Base-by-base conservation (phyloP, 2,329 filamentous ascomycete species). In the Talaromyces sp. region DNA sequence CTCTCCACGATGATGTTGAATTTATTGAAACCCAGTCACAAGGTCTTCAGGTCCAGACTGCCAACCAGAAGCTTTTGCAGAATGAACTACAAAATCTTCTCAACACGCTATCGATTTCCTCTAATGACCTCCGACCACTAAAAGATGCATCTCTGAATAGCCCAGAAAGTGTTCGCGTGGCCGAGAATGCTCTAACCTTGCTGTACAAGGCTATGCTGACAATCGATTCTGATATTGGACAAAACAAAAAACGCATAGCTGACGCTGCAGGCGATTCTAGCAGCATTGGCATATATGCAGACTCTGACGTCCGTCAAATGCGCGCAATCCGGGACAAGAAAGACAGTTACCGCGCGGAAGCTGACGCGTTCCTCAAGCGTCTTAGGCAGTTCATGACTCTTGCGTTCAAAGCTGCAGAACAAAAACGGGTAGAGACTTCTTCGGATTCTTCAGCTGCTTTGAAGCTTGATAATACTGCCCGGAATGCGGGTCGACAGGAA, bases 11-110 rank as follows among this genome's bases (percentile, higher is more conserved):
- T 55, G 94, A 99, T 68, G 95, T 99, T 67, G 88, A 92, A 3
- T 97, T 95, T 72, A 97, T 99, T 65, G 94, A 99, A 77, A 92
- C 94, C 1, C 94, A 99, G 75, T 92, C 91, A 7, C 93, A 99
- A 76, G 94, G 94, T 79, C 80, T 99, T 53, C 94, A 99, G 70
- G 93, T 99, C 7, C 94, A 97, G 75, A 93, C 93, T 21, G 91
- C 94, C 46, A 99, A 99, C 68, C 94, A 99, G 73, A 96, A 96
- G 73, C 83, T 96, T 29, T 83, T 99, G 53, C 91, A 93, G 73
- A 90, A 88, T 64, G 94, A 99, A 74, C 83, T 99, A 1, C 87
- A 95, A 72, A 89, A 88, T 35, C 80, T 97, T n/a, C 83, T 99
- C 26, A 88, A 92, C 66, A 97, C 91, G 0, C 92, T 96, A 59